These are phyloP conservation scores for Fusarium torreyae DNA, from an alignment of 2,329 filamentous ascomycete species.

Conservation along the genomic window DNA sequence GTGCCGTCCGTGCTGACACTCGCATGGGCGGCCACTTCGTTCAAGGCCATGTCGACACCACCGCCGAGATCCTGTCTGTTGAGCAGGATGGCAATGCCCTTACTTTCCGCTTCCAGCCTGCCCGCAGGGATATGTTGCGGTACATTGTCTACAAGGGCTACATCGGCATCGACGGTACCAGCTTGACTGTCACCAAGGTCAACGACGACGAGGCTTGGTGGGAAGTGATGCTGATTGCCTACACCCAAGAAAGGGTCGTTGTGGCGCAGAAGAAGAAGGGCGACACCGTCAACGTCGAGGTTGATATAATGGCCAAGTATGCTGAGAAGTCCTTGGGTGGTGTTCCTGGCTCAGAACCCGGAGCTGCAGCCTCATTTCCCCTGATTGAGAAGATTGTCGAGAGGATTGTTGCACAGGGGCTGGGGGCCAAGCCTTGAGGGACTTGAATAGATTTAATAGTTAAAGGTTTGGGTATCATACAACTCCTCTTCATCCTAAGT, in stretches of 20 bases:
- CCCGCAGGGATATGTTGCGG: conserved; percentile 77
- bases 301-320: conserved; percentile 89
- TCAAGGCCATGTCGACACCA: conserved; percentile 96
- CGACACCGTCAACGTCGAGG: conserved; percentile 91
- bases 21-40: conserved; percentile 99
- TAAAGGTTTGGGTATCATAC: conserved; percentile 45
- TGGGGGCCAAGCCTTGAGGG: conserved; percentile 48
- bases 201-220: conserved; percentile 85
- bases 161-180: conserved; percentile 93
- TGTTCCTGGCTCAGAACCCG: conserved; percentile 70
- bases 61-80: conserved; percentile 80
- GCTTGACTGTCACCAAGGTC: conserved; percentile 91
- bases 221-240: conserved; percentile 98
- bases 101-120: conserved; percentile 86
- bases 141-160: conserved; percentile 98
- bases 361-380: conserved; percentile 64
- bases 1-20: conserved; percentile 89
- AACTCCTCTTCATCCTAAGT: conserved; percentile 18
- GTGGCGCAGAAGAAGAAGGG: conserved; percentile 83
- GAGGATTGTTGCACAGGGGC: conserved; percentile 79
- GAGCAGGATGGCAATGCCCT: conserved; percentile 90
- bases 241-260: conserved; percentile 94
- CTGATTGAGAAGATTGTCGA: conserved; percentile 81
- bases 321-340: conserved; percentile 90
- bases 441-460: conserved; percentile 25